phyloP scores from a whole-genome alignment of 2,329 filamentous ascomycete species.

The Periglandula ipomoeae region DNA sequence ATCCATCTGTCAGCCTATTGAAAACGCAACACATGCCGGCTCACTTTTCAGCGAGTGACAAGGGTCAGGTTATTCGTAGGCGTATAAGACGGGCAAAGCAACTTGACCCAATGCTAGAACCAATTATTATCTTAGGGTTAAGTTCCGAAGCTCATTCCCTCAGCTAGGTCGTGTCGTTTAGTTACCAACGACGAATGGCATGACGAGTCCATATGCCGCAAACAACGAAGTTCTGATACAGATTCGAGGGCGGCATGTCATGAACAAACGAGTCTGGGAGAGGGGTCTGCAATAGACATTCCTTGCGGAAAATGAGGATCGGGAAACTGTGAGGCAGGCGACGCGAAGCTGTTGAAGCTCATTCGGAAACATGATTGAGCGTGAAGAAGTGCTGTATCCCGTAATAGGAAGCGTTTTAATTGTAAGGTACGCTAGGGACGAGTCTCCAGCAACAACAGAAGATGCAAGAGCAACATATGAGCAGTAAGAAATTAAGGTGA shows the following conservation, averaged over 20 bases:
- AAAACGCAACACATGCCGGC: conserved; percentile 21
- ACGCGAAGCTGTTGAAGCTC: conserved; percentile 39
- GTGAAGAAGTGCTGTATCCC: conserved; percentile 37
- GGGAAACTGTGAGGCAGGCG: conserved; percentile 76
- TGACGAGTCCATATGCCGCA: conserved; percentile 37
- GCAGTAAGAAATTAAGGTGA: not conserved
- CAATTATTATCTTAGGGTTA: conserved; percentile 86
- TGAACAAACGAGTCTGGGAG: conserved; percentile 25
- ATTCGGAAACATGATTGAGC: not conserved
- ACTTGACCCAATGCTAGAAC: conserved; percentile 66
- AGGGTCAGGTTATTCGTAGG: conserved; percentile 21
- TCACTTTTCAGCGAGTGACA: conserved; percentile 43
- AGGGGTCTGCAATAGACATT: conserved; percentile 46
- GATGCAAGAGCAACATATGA: not conserved
- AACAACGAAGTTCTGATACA: conserved; percentile 44
- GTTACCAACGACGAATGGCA: conserved; percentile 26
- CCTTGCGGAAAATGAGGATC: conserved; percentile 60
- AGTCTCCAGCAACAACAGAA: conserved; percentile 1
- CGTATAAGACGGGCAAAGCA: conserved; percentile 62
- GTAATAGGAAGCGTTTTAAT: conserved; percentile 8
- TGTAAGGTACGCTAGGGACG: not conserved
- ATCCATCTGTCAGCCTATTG: conserved; percentile 37
- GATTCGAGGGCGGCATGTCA: conserved; percentile 52
- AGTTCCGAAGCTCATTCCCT: conserved; percentile 72
- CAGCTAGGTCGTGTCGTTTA: conserved; percentile 32